Conservation (phyloP, 2,329 filamentous ascomycete genomes). For the Grosmannia penicillata region DNA sequence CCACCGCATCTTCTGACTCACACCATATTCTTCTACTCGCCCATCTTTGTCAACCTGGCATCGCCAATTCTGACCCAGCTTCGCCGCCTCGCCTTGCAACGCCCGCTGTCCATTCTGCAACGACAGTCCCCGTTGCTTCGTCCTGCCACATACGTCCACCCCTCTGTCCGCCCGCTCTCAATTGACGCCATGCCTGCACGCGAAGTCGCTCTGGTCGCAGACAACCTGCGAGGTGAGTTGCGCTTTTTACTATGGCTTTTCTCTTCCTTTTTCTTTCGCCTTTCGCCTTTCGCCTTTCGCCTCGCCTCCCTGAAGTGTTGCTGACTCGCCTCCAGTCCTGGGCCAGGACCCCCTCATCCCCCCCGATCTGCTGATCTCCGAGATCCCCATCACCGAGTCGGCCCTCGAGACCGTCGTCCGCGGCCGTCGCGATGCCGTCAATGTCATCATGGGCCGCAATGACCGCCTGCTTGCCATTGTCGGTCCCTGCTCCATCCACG, state of each 20-base stretch:
- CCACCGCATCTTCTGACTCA: too few species aligned
- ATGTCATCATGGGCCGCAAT: slow-evolving; percentile 63
- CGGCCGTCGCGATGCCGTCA: slow-evolving; percentile 52
- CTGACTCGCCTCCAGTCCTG: slow-evolving; percentile 43
- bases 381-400: slow-evolving; percentile 56
- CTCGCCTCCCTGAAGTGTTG: too few species aligned
- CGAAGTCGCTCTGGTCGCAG: slow-evolving; percentile 25
- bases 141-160: neutral
- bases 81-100: too few species aligned
- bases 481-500: slow-evolving; percentile 94
- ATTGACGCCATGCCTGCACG: slow-evolving; percentile 23
- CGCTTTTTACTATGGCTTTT: neutral
- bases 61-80: too few species aligned
- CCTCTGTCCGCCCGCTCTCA: neutral
- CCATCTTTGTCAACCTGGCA: too few species aligned
- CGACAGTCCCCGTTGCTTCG: neutral
- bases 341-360: slow-evolving; percentile 90
- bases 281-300: too few species aligned
- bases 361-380: slow-evolving; percentile 70
- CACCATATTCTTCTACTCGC: too few species aligned
- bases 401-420: slow-evolving; percentile 56
- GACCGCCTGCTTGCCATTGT: slow-evolving; percentile 89
- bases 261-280: neutral
- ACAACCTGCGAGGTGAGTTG: slow-evolving; percentile 24
- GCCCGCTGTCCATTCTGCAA: neutral